These are phyloP conservation scores for Leccinum subgranulosum DNA, from an alignment of 768 basidiomycete species.

Conservation along the genomic window DNA sequence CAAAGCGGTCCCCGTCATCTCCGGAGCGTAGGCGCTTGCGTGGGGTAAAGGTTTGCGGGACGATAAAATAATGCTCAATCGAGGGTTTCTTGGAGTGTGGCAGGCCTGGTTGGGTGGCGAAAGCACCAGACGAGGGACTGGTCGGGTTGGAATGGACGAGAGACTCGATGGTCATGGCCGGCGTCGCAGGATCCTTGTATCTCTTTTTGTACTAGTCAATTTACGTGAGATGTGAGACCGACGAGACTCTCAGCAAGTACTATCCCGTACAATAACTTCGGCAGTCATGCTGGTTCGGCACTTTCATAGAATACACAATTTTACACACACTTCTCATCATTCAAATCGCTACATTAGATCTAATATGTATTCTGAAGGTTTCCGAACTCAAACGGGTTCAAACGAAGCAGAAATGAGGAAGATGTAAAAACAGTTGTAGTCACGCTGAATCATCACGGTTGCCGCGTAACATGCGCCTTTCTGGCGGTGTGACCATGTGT, in stretches of 20 bases:
- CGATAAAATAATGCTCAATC: constrained; percentile 38
- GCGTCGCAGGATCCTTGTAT: constrained; percentile 29
- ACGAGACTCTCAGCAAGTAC: neutral
- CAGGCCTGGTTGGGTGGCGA: constrained; percentile 11
- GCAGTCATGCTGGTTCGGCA: too few species aligned
- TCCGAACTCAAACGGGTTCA: too few species aligned
- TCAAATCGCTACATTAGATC: too few species aligned
- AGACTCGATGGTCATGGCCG: constrained; percentile 58
- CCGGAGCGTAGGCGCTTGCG: constrained; percentile 30
- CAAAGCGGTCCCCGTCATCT: constrained; percentile 24
- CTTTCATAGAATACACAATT: too few species aligned
- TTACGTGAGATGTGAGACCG: constrained; percentile 24
- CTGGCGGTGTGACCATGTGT: too few species aligned
- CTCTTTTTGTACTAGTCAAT: constrained; percentile 56
- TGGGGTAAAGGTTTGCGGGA: constrained; percentile 13
- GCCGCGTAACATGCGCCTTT: too few species aligned
- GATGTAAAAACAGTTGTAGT: too few species aligned
- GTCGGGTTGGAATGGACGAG: constrained; percentile 70
- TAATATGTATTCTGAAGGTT: too few species aligned
- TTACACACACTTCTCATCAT: too few species aligned
- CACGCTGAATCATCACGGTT: too few species aligned
- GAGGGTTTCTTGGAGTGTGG: constrained; percentile 30
- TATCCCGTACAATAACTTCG: too few species aligned
- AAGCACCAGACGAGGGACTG: constrained; percentile 44
- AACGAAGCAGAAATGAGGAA: too few species aligned